Percentiles rank a stretch among this genome's conserved stretches.
Conservation (phyloP, 306 rosid genomes). For the Leucaena leucocephala region DNA sequence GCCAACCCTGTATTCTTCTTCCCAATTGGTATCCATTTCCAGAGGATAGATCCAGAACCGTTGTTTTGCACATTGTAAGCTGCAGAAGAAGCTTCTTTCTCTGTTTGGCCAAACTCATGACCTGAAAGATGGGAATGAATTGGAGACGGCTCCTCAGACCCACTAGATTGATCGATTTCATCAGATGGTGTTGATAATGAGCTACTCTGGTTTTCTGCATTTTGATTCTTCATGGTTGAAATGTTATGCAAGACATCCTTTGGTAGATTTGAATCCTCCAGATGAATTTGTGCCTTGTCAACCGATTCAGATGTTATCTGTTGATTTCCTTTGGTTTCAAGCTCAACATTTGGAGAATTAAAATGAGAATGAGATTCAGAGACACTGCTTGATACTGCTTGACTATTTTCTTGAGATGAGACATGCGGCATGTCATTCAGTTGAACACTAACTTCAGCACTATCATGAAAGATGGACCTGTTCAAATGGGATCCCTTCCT, state of each 20-base stretch:
- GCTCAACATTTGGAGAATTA: slow-evolving; percentile 32
- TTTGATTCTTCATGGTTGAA: slow-evolving; percentile 40
- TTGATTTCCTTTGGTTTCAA: slow-evolving; percentile 39
- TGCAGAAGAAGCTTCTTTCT: slow-evolving; percentile 48
- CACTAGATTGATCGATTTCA: slow-evolving; percentile 38
- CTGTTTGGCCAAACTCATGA: slow-evolving; percentile 45
- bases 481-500: slow-evolving; percentile 49
- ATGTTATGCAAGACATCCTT: slow-evolving; percentile 31
- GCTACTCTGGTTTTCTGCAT: slow-evolving; percentile 41
- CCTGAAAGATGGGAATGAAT: slow-evolving; percentile 49
- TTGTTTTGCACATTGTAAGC: slow-evolving; percentile 50
- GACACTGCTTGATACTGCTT: slow-evolving; percentile 34
- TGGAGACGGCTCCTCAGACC: slow-evolving; percentile 45
- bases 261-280: slow-evolving; percentile 41
- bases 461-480: slow-evolving; percentile 44
- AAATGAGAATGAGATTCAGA: slow-evolving; percentile 45
- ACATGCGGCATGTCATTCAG: slow-evolving; percentile 41
- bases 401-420: slow-evolving; percentile 45
- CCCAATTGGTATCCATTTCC: slow-evolving; percentile 78
- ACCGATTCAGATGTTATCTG: slow-evolving; percentile 47
- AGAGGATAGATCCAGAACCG: slow-evolving; percentile 51
- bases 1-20: slow-evolving; percentile 48
- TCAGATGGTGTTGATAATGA: slow-evolving; percentile 39
- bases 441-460: slow-evolving; percentile 40
- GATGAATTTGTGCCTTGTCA: slow-evolving; percentile 38